phyloP scores from a whole-genome alignment of 306 rosid species.

The Ormosia emarginata region DNA sequence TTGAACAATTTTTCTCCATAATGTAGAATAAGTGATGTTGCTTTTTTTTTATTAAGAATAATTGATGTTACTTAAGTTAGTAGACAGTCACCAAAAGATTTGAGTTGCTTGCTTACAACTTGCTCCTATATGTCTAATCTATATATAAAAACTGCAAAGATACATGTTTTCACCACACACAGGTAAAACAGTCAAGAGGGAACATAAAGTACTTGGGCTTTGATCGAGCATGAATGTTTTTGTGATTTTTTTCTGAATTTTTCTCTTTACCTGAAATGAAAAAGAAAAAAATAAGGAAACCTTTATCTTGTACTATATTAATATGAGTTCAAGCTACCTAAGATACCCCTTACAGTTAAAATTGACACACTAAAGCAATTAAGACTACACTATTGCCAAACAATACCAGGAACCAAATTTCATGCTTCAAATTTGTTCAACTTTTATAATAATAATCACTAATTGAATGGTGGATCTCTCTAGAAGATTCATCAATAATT shows the following conservation, averaged over 20 bases:
- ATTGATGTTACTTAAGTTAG: not conserved
- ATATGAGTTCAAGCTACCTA: not conserved
- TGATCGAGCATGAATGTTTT: conserved; percentile 83
- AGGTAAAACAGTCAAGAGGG: conserved; percentile 1
- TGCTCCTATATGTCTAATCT: not conserved
- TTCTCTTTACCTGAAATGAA: conserved; percentile 55
- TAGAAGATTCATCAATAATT: not conserved
- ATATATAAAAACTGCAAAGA: not conserved
- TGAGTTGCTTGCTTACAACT: not conserved
- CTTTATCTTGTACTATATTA: not conserved
- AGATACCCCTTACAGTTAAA: not conserved
- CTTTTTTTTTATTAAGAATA: too few species aligned
- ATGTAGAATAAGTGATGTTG: too few species aligned
- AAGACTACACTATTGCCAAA: not conserved
- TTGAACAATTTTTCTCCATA: too few species aligned
- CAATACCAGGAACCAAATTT: not conserved
- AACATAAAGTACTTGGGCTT: conserved; percentile 65
- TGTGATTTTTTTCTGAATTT: conserved; percentile 60
- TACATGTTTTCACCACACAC: not conserved
- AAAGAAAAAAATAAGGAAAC: conserved; percentile 2
- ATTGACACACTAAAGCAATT: not conserved
- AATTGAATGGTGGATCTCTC: not conserved
- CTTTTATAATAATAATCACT: not conserved
- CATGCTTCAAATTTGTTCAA: not conserved
- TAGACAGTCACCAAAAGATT: not conserved